These are phyloP conservation scores for Calonectria henricotiae DNA, from an alignment of 2,329 filamentous ascomycete species.

Conservation along the genomic window DNA sequence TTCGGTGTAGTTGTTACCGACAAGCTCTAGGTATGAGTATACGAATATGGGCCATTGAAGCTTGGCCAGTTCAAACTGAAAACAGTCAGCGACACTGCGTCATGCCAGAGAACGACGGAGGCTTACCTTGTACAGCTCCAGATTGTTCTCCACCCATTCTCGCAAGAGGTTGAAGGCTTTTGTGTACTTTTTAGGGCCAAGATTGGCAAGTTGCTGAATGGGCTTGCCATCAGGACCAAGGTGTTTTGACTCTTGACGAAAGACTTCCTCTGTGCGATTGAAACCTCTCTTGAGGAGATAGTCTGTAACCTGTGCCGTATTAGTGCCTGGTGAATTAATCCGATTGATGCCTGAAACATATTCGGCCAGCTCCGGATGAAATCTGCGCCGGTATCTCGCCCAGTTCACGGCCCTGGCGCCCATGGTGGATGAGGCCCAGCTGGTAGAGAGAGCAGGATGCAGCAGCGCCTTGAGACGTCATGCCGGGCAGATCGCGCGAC, in stretches of 20 bases:
- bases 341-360: not conserved
- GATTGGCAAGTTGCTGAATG: slow-evolving; percentile 78
- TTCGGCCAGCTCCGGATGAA: not conserved
- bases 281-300: slow-evolving; percentile 98
- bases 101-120: slow-evolving; percentile 3
- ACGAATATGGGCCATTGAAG: slow-evolving; percentile 95
- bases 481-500: slow-evolving; percentile 15
- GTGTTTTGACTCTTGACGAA: slow-evolving; percentile 90
- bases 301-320: slow-evolving; percentile 79
- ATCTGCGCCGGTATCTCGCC: not conserved
- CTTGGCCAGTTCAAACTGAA: slow-evolving; percentile 86
- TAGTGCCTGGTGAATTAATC: slow-evolving; percentile 10
- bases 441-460: not conserved
- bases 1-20: slow-evolving; percentile 79
- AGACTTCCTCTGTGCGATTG: slow-evolving; percentile 90
- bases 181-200: slow-evolving; percentile 83
- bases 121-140: slow-evolving; percentile 92
- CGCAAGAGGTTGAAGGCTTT: slow-evolving; percentile 82
- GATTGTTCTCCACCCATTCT: slow-evolving; percentile 90
- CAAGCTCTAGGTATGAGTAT: slow-evolving; percentile 89
- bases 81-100: slow-evolving; percentile 43
- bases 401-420: slow-evolving; percentile 6
- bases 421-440: not conserved
- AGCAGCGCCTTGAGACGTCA: not conserved
- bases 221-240: slow-evolving; percentile 87